phyloP scores from a whole-genome alignment of 306 rosid species.

The Trifolium repens region DNA sequence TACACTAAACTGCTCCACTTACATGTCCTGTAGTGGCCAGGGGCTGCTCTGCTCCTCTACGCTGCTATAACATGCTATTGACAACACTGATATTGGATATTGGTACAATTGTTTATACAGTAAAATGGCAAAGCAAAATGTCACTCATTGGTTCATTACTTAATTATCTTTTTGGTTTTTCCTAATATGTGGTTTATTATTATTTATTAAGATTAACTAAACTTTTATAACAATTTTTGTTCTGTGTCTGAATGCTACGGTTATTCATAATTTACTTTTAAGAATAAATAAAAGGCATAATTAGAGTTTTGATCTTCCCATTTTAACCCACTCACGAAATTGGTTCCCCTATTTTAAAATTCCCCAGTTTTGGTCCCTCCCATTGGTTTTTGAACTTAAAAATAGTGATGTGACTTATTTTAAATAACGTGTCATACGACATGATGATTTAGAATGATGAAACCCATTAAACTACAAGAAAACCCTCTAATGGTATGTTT shows the following conservation, averaged over 20 bases:
- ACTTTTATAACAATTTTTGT: conserved; percentile 13
- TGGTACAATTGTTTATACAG: conserved; percentile 4
- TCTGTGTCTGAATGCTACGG: not conserved
- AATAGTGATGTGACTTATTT: no score
- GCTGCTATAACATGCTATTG: not conserved
- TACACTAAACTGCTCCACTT: not conserved
- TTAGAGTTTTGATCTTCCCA: no score
- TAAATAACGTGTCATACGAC: no score
- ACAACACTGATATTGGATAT: not conserved
- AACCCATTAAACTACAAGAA: no score
- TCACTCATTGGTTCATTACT: not conserved
- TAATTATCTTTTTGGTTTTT: not conserved
- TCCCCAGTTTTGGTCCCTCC: no score
- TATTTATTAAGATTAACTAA: conserved; percentile 23
- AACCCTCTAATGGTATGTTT: no score
- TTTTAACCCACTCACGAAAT: no score
- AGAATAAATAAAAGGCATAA: not conserved
- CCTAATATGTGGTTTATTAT: conserved; percentile 20
- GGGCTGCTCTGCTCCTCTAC: not conserved
- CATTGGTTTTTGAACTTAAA: no score
- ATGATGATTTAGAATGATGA: no score
- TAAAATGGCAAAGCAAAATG: conserved; percentile 5
- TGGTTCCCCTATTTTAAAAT: no score
- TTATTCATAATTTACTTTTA: not conserved
- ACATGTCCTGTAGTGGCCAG: not conserved